phyloP scores from a whole-genome alignment of 306 rosid genomes.

The peach (Prunus persica) region Prunus_persica_NCBIv2 NC_034015.1:17206001-17206500 shows the following conservation, averaged over 20 bases:
- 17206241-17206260: not conserved
- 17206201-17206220: not conserved
- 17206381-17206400: not conserved
- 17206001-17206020: slow-evolving; percentile 15
- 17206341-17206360: not conserved
- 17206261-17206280: not conserved
- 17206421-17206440: slow-evolving; percentile 21
- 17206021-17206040: slow-evolving; percentile 12
- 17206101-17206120: not conserved
- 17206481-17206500: slow-evolving; percentile 18
- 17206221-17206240: not conserved
- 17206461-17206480: not conserved
- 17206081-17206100: slow-evolving; percentile 32
- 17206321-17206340: not conserved
- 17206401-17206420: slow-evolving; percentile 6
- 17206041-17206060: slow-evolving; percentile 8
- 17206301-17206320: not conserved
- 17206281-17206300: slow-evolving; percentile 13
- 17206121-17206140: not conserved
- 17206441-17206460: slow-evolving; percentile 15
- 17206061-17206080: not conserved
- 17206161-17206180: too few species aligned
- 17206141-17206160: too few species aligned
- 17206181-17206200: not conserved
- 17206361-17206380: not conserved